Evolutionary conservation across 2,329 filamentous ascomycete genomes (phyloP).

Genomic region (Stenocarpella maydis): DNA sequence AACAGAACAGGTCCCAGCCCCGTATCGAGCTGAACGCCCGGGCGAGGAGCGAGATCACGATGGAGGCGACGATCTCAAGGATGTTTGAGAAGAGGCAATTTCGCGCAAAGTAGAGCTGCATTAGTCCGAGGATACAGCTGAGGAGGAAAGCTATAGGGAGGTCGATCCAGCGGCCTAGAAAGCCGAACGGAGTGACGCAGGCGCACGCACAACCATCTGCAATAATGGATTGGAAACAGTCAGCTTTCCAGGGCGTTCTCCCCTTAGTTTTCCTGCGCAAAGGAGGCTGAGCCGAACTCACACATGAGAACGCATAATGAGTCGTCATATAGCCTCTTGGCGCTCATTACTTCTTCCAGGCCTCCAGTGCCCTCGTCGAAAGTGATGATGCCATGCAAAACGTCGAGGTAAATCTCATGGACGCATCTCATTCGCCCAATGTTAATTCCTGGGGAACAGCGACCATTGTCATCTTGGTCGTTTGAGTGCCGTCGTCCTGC

Average conservation of each 20-base stretch:
- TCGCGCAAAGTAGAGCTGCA: conserved; percentile 27
- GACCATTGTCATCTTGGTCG: conserved; percentile 3
- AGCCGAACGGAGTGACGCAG: conserved; percentile 16
- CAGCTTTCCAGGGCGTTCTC: no score
- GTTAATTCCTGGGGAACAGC: neutral
- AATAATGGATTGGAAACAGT: no score
- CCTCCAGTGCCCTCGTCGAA: neutral
- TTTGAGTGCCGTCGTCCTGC: neutral
- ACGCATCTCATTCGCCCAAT: neutral
- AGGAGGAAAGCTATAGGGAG: conserved; percentile 32
- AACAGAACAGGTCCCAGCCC: conserved; percentile 30
- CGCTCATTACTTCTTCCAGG: neutral
- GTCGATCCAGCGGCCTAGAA: conserved; percentile 29
- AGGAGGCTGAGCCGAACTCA: neutral
- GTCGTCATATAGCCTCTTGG: neutral
- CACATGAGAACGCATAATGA: neutral
- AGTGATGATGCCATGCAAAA: neutral
- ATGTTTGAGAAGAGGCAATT: conserved; percentile 33
- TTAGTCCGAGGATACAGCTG: conserved; percentile 28
- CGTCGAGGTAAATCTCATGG: neutral
- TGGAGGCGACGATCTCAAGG: conserved; percentile 28
- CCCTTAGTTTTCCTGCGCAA: no score
- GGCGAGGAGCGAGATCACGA: conserved; percentile 31
- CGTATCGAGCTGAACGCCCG: conserved; percentile 30
- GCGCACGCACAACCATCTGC: neutral